Base-by-base conservation (phyloP, 169 alveolate species). In the Plasmodium relictum region DNA sequence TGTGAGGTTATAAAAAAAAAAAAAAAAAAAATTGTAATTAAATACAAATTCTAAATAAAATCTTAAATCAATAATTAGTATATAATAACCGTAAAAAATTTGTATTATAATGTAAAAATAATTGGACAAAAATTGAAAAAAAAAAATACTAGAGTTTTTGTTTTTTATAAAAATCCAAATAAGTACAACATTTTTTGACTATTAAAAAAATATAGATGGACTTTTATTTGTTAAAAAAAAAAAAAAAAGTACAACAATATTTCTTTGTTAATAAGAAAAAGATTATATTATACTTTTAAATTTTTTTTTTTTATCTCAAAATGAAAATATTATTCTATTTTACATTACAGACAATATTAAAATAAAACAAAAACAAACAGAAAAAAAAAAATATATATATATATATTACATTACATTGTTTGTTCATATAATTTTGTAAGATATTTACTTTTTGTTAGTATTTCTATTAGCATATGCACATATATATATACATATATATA, bases 391-490 rank as follows among this genome's bases (percentile, higher is more conserved):
- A 31, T 31, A 31, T 31, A 31, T 31, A 31, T 31, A 31, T 31
- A 31, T 3, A 31, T 3, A 31, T 31, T n/a, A 14, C n/a, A 9
- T n/a, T 63, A 31, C n/a, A 31, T 37, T 31, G 3, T 52, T 59
- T 59, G 16, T n/a, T 3, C 39, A 18, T 59, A 59, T n/a, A 72
- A 50, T 26, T 39, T 54, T 72, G 16, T 20, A 12, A 52, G 85
- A 54, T 50, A 52, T 72, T 72, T 41, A 73, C 6, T 56, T 52
- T 18, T 26, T 58, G 31, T 73, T 7, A 24, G 48, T 73, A 73
- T 73, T 73, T 62, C 88, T 48, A 59, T 24, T 56, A 45, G 10
- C 70, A 73, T 12, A 22, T 58, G 48, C n/a, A 73, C 26, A 24
- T 6, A 24, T 31, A 14, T 56, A 52, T 24, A 73, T 22, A 73